Evolutionary conservation across 2,329 filamentous ascomycete genomes (phyloP).

Genomic region (Alternaria consortialis): DNA sequence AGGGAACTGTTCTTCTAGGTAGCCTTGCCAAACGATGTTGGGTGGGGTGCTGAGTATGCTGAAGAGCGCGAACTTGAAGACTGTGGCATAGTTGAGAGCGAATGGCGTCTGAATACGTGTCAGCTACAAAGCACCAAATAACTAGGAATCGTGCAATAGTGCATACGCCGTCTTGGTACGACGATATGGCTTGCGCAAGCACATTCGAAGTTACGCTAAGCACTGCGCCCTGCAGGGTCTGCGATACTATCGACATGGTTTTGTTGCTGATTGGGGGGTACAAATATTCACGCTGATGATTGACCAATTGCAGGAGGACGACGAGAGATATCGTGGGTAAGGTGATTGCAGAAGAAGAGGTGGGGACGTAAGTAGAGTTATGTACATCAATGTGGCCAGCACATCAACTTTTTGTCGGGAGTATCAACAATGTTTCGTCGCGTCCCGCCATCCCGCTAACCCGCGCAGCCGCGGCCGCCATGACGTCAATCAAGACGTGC

Average conservation of each 20-base stretch:
- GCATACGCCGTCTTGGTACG: constrained; percentile 68
- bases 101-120: constrained; percentile 62
- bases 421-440: constrained; percentile 22
- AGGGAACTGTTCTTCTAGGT: constrained; percentile 78
- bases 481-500: constrained; percentile 22
- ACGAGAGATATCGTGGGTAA: not conserved
- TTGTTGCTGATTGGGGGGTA: not conserved
- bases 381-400: constrained; percentile 17
- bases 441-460: constrained; percentile 9
- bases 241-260: constrained; percentile 47
- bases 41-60: constrained; percentile 77
- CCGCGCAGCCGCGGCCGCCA: not conserved
- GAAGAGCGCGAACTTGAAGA: constrained; percentile 81
- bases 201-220: constrained; percentile 75
- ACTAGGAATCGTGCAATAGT: not conserved
- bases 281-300: not conserved
- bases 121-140: constrained; percentile 7
- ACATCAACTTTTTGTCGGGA: constrained; percentile 2
- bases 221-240: constrained; percentile 68
- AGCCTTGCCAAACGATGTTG: constrained; percentile 87
- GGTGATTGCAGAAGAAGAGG: not conserved
- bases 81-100: constrained; percentile 69
- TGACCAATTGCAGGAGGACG: not conserved
- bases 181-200: constrained; percentile 74
- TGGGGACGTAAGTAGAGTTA: not conserved